phyloP scores from a whole-genome alignment of 176 grass and related monocot genomes.

The sorghum (Sorghum bicolor) region Sorghum_bicolor_NCBIv3 NC_012878.2:47077001-47077500 shows the following conservation, averaged over 20 bases:
- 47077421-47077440: conserved; percentile 89
- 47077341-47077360: conserved; percentile 84
- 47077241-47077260: conserved; percentile 97
- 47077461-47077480: conserved; percentile 89
- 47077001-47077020: background rate
- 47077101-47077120: conserved; percentile 50
- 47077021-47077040: background rate
- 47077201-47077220: conserved; percentile 98
- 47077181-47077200: conserved; percentile 77
- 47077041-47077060: background rate
- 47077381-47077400: conserved; percentile 75
- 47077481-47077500: conserved; percentile 98
- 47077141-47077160: conserved; percentile 80
- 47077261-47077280: conserved; percentile 85
- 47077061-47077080: conserved; percentile 20
- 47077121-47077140: conserved; percentile 91
- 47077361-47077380: conserved; percentile 73
- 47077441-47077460: conserved; percentile 93
- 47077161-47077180: conserved; percentile 87
- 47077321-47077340: conserved; percentile 84
- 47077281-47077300: conserved; percentile 93
- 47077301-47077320: conserved; percentile 86
- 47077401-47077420: conserved; percentile 87
- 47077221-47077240: conserved; percentile 87
- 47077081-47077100: conserved; percentile 3